A percentile compares a stretch with the other conserved stretches of the same genome.
Evolutionary conservation across 2,329 filamentous ascomycete species (phyloP).

Genomic region (Verticillium klebahnii): DNA sequence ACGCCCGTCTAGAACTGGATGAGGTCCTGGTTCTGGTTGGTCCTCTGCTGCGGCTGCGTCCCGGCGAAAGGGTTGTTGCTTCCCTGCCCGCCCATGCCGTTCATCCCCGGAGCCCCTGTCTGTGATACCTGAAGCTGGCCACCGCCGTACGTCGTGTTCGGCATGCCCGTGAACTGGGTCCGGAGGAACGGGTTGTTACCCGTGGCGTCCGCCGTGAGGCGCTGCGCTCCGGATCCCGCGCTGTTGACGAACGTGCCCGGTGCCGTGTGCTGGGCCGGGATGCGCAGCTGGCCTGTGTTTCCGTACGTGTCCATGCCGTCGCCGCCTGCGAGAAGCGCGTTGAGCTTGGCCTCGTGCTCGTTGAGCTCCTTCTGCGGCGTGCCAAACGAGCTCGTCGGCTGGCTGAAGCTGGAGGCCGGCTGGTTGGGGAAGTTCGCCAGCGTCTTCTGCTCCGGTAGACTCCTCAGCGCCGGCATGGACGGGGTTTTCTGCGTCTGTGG

Average conservation of each 20-base stretch:
- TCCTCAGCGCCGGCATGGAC: slow-evolving; percentile 66
- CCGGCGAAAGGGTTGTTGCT: slow-evolving; percentile 57
- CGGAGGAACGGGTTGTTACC: slow-evolving; percentile 88
- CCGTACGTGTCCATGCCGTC: slow-evolving; percentile 97
- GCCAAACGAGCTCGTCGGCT: slow-evolving; percentile 6
- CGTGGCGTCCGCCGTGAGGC: slow-evolving; percentile 65
- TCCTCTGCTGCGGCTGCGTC: slow-evolving; percentile 43
- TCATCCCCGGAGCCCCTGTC: slow-evolving; percentile 54
- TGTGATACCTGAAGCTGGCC: slow-evolving; percentile 45
- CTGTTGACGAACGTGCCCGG: slow-evolving; percentile 97
- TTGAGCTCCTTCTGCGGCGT: slow-evolving; percentile 50
- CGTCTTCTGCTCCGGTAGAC: slow-evolving; percentile 79
- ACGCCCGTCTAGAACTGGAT: slow-evolving; percentile 51
- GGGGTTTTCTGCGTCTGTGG: slow-evolving; percentile 52
- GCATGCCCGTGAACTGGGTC: slow-evolving; percentile 77
- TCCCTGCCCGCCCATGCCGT: slow-evolving; percentile 39
- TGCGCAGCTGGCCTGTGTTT: slow-evolving; percentile 92
- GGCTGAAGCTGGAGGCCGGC: slow-evolving; percentile 23
- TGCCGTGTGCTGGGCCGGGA: slow-evolving; percentile 93
- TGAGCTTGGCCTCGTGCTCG: slow-evolving; percentile 71
- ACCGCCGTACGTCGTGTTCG: slow-evolving; percentile 49
- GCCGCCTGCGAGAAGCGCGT: slow-evolving; percentile 77
- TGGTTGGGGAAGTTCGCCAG: slow-evolving; percentile 55
- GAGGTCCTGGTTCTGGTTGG: slow-evolving; percentile 49
- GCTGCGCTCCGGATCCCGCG: slow-evolving; percentile 73